Evolutionary conservation across 2,329 filamentous ascomycete genomes (phyloP), one percentile per base, ranked within the genome.

Genomic region (Aspergillus felis): DNA sequence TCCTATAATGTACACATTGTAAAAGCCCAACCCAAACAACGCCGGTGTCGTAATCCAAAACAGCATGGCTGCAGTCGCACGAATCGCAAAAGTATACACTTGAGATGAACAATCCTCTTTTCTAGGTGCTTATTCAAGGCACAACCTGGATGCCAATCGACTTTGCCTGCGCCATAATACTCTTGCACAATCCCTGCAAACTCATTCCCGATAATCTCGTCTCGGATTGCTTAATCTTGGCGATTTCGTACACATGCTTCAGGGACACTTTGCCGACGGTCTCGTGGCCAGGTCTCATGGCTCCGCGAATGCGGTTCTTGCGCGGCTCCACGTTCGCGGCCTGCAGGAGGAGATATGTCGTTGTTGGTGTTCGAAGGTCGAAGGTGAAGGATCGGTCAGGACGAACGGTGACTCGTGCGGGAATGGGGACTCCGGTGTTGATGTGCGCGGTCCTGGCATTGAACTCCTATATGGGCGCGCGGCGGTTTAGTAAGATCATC

Each of bases 221-320:
- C 76, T 94, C 90, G 54, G 83, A 80, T 65, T 91, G 88, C 83
- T 99, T 99, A 71, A 99, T 95, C 82, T 91, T 92, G 64, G 94
- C 94, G 76, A 99, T 97, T 79, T 97, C 93, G 78, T 92, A 97
- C 24, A 99, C 81, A 78, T 99, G 94, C 81, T 99, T 99, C 69
- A 99, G 78, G 68, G 89, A 94, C 56, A 99, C 83, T 3, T 85
- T 88, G 57, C 93, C 94, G n/a, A 96, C 85, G 7, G 80, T 85
- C 65, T 96, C 91, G 59, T 87, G 82, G 1, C 87, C 89, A 0
- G 91, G 89, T 55, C 86, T 88, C 69, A 81, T 82, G 0, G 92
- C 90, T 12, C 92, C 94, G 69, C 82, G 81, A 9, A 91, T 81
- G 68, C 90, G 89, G 68, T 88, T 88, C 74, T 93, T 92, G 56